phyloP scores from a whole-genome alignment of 208 protist species.

The Blastocrithidia nonstop region DNA sequence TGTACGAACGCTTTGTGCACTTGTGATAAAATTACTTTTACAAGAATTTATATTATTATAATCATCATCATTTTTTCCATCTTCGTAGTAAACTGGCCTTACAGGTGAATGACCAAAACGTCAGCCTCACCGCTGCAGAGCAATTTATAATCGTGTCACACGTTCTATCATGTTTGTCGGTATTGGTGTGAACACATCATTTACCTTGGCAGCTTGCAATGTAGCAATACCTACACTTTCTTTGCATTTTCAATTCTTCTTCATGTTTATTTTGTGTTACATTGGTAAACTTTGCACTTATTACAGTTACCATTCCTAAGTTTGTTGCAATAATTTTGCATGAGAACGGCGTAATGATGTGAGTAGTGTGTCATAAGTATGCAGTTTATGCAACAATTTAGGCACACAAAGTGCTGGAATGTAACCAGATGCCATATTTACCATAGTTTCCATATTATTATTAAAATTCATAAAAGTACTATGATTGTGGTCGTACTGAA shows the following conservation, averaged over 20 bases:
- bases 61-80: not conserved
- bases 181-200: constrained; percentile 8
- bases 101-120: constrained; percentile 14
- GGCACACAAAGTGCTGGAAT: not conserved
- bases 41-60: not conserved
- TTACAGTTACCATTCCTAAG: not conserved
- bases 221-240: not conserved
- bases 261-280: not conserved
- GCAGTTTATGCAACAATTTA: not conserved
- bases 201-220: not conserved
- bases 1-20: too few species aligned
- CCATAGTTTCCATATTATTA: not conserved
- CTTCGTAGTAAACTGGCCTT: too few species aligned
- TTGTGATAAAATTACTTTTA: not conserved
- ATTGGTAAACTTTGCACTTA: not conserved
- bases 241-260: not conserved
- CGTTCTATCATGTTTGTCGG: constrained; percentile 16
- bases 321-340: not conserved
- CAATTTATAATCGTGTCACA: constrained; percentile 15
- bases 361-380: not conserved
- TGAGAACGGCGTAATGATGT: not conserved
- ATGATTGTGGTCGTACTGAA: not conserved
- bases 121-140: constrained; percentile 55
- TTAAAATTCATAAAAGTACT: not conserved
- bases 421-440: not conserved